These are phyloP conservation scores for Peterozyma toletana DNA, from an alignment of 805 yeast genomes.

Conservation along the genomic window DNA sequence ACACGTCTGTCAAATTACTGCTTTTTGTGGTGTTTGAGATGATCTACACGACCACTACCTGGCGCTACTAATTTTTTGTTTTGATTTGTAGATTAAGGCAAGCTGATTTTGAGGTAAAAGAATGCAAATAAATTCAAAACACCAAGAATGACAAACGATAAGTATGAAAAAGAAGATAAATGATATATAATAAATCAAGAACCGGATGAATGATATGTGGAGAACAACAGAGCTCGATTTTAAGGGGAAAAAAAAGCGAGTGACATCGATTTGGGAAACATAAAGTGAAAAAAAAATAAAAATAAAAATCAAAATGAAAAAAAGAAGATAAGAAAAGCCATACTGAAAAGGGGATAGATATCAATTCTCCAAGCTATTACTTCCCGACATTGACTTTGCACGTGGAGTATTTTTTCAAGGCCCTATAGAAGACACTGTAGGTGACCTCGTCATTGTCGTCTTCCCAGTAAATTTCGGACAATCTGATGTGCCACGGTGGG, in stretches of 20 bases:
- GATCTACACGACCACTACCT: too few relatives aligned
- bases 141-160: neutral
- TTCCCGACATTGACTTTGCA: slow-evolving; percentile 89
- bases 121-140: neutral
- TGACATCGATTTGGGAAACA: neutral
- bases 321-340: neutral
- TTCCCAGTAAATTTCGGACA: slow-evolving; percentile 88
- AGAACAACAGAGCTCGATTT: neutral
- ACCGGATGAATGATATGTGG: too few relatives aligned
- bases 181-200: too few relatives aligned
- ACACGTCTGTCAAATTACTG: too few relatives aligned
- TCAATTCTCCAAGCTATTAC: slow-evolving; percentile 20
- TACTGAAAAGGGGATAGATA: neutral
- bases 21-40: too few relatives aligned
- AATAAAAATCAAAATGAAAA: slow-evolving; percentile 2
- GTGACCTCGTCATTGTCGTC: slow-evolving; percentile 75
- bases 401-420: slow-evolving; percentile 64
- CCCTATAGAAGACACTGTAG: slow-evolving; percentile 78
- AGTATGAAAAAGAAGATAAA: too few relatives aligned
- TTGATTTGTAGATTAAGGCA: neutral
- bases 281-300: neutral
- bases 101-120: neutral
- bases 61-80: too few relatives aligned
- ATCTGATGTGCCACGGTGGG: slow-evolving; percentile 96
- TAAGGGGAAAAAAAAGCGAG: neutral